Base-by-base conservation (phyloP, 2,329 filamentous ascomycete genomes). In the Diaporthe vexans region DNA sequence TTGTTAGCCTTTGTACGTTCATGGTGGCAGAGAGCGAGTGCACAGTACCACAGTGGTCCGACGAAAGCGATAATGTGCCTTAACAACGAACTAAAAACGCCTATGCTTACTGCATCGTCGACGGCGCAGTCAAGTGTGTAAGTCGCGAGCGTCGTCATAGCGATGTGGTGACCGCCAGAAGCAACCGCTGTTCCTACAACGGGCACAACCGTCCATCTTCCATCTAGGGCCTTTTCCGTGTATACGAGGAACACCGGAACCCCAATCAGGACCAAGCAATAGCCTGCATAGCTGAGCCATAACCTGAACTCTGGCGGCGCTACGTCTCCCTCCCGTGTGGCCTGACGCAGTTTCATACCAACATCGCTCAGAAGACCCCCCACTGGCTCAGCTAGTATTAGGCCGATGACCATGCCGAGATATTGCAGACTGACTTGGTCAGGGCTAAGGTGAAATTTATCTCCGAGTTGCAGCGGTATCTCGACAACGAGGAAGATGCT, bases 371-470 rank as follows among this genome's bases (percentile, higher is more conserved):
- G 79, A 24, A 84, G 82, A 0, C 88, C 89, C 52, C 88, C 88
- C 10, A 90, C 78, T 76, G 89, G 88, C 77, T 91, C 89, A 13
- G 89, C 89, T 11, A 90, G 82, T 4, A 90, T 79, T 1, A 84
- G 86, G 1, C 89, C 89, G 35, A 91, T 83, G 59, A 91, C 88
- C 57, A 90, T 82, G 3, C 86, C 86, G 6, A 90, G 80, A 76
- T 88, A 90, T 72, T 91, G 88, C 0, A 91, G 83, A 0, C 89
- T 89, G 3, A 91, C 82, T 73, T 90, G 86, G 77, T 91, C 85
- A 0, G 87, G 80, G 77, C 88, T 88, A 81, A 91, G 86, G 7
- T 84, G 84, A 71, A 89, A 91, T 75, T 88, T 89, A 24, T 82
- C 79, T 15, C 85, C 82, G 75, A 91, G 88, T 2, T 91, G 82